A percentile compares a stretch with the other conserved stretches of the same genome.
These are phyloP conservation scores for Diaporthe aspalathi DNA, from an alignment of 2,329 filamentous ascomycete genomes.

Conservation along the genomic window DNA sequence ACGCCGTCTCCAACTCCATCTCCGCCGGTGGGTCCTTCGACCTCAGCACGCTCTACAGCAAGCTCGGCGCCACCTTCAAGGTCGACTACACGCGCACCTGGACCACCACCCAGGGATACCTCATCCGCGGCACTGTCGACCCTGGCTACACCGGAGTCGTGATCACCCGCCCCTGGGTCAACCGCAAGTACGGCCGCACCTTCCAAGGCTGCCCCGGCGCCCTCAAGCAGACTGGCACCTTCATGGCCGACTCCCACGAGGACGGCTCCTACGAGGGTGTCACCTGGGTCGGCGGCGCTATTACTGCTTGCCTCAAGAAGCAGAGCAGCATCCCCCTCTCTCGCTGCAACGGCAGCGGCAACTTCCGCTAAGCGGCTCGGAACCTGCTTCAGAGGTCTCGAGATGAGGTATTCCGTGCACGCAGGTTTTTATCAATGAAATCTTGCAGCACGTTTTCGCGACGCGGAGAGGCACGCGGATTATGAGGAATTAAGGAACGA, in stretches of 20 bases:
- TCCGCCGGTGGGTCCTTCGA: background rate
- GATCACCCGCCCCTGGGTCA: background rate
- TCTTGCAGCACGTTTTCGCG: background rate
- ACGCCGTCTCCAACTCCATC: background rate
- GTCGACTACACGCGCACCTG: conserved; percentile 12
- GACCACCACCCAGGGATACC: conserved; percentile 11
- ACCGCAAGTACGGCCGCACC: conserved; percentile 14
- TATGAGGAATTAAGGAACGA: background rate
- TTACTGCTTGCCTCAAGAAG: conserved; percentile 28
- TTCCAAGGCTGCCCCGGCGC: conserved; percentile 7
- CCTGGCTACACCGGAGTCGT: conserved; percentile 3
- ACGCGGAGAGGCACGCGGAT: background rate
- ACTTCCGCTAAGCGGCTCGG: conserved; percentile 9
- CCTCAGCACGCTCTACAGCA: background rate
- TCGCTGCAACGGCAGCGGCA: conserved; percentile 24
- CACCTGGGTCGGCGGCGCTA: conserved; percentile 24
- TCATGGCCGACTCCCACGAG: conserved; percentile 25
- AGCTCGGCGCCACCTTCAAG: conserved; percentile 9
- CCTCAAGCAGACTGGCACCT: conserved; percentile 9
- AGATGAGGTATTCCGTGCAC: background rate
- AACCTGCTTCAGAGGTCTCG: background rate
- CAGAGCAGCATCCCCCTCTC: background rate
- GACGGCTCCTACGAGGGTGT: conserved; percentile 9
- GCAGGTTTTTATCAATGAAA: background rate
- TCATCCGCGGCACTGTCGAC: conserved; percentile 15